Evolutionary conservation across 495 filamentous ascomycete species (phyloP).

Genomic region (Xylaria acuta): DNA sequence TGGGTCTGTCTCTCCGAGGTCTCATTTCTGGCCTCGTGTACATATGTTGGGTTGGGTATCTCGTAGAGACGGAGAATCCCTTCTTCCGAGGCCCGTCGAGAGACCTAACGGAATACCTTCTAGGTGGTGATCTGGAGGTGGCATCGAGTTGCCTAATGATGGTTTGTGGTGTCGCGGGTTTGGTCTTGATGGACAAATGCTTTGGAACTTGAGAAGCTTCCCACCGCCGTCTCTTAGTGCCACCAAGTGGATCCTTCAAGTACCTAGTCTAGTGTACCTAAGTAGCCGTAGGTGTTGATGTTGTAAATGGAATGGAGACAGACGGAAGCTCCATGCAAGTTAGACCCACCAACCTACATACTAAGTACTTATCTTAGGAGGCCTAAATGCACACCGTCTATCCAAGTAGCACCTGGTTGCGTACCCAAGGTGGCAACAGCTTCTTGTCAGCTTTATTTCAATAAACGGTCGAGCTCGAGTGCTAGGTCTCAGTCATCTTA

Average conservation of each 20-base stretch:
- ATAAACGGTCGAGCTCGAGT: no score
- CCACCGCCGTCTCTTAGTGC: not conserved
- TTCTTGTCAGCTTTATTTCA: no score
- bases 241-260: not conserved
- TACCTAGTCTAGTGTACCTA: not conserved
- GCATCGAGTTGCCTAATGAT: not conserved
- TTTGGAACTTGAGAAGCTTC: not conserved
- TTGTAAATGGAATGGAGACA: not conserved
- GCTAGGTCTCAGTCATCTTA: no score
- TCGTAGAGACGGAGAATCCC: not conserved
- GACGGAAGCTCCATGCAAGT: not conserved
- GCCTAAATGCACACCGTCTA: not conserved
- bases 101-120: not conserved
- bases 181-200: not conserved
- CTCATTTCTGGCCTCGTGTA: not conserved
- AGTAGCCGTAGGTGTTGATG: not conserved
- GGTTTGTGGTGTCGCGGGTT: not conserved
- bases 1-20: not conserved
- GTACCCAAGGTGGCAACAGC: no score
- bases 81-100: not conserved
- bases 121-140: not conserved
- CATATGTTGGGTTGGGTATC: not conserved
- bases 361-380: not conserved
- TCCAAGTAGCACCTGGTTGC: not conserved
- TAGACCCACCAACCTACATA: conserved; percentile 3